A percentile compares a stretch with the other conserved stretches of the same genome.
These are phyloP conservation scores for Combretum micranthum DNA, from an alignment of 345 rosid genomes.

Conservation along the genomic window DNA sequence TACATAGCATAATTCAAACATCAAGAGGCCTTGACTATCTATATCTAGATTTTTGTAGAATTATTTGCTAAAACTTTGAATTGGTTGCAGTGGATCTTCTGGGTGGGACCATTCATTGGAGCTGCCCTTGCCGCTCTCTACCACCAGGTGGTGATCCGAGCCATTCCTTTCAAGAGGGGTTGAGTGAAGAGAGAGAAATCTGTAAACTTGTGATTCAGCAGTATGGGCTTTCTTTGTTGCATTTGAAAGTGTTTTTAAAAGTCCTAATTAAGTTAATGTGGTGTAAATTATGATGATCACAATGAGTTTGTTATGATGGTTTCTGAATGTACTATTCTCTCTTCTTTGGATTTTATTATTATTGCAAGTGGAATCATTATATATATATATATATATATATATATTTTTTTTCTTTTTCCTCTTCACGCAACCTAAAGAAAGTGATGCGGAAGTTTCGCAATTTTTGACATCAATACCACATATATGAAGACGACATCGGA, in stretches of 20 bases:
- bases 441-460: too few relatives aligned
- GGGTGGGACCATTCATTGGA: conserved; percentile 74
- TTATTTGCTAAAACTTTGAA: neutral
- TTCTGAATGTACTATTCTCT: conserved; percentile 18
- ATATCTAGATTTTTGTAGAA: neutral
- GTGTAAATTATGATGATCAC: conserved; percentile 25
- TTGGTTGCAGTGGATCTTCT: conserved; percentile 56
- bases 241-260: conserved; percentile 3
- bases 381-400: too few relatives aligned
- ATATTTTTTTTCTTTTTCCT: too few relatives aligned
- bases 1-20: too few relatives aligned
- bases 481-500: too few relatives aligned
- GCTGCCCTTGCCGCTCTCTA: conserved; percentile 71
- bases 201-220: neutral
- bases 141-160: conserved; percentile 67
- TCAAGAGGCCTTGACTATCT: too few relatives aligned
- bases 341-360: conserved; percentile 1
- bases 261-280: conserved; percentile 1
- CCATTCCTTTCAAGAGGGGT: conserved; percentile 59
- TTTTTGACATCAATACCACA: too few relatives aligned
- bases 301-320: conserved; percentile 5
- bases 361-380: too few relatives aligned
- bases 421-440: too few relatives aligned
- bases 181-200: conserved; percentile 13
- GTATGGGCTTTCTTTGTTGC: conserved; percentile 1